Percentiles rank a stretch among this genome's conserved stretches.
Evolutionary conservation across 306 rosid species (phyloP).

Genomic region (Geum urbanum): DNA sequence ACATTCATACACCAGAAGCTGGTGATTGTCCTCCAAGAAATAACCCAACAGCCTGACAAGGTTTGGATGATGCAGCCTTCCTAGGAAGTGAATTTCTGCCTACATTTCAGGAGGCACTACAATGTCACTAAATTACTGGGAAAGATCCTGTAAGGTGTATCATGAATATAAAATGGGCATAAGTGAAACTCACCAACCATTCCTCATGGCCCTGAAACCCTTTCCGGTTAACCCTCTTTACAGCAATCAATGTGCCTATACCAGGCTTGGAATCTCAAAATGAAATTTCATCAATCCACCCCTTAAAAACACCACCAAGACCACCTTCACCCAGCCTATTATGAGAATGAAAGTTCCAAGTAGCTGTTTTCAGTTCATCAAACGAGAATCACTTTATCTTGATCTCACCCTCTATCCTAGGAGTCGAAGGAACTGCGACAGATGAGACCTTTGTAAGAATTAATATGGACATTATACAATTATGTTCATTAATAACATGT

Average conservation of each 20-base stretch:
- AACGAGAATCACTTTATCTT: background rate
- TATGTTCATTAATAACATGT: too few species aligned
- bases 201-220: background rate
- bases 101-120: slow-evolving; percentile 29
- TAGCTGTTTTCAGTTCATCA: background rate
- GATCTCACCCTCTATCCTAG: background rate
- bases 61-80: slow-evolving; percentile 70
- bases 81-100: slow-evolving; percentile 87
- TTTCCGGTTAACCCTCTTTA: background rate
- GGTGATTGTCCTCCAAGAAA: background rate
- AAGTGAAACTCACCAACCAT: slow-evolving; percentile 19
- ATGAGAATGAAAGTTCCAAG: slow-evolving; percentile 5
- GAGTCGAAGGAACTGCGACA: background rate
- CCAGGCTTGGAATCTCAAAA: background rate
- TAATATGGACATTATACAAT: too few species aligned
- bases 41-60: background rate
- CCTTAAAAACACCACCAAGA: background rate
- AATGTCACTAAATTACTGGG: slow-evolving; percentile 28
- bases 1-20: background rate
- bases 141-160: background rate
- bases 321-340: background rate
- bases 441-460: background rate
- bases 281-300: background rate
- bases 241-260: background rate
- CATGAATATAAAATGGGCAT: too few species aligned